Evolutionary conservation across 305 asterid species (phyloP).

Genomic region (Solanum hybrid): DNA sequence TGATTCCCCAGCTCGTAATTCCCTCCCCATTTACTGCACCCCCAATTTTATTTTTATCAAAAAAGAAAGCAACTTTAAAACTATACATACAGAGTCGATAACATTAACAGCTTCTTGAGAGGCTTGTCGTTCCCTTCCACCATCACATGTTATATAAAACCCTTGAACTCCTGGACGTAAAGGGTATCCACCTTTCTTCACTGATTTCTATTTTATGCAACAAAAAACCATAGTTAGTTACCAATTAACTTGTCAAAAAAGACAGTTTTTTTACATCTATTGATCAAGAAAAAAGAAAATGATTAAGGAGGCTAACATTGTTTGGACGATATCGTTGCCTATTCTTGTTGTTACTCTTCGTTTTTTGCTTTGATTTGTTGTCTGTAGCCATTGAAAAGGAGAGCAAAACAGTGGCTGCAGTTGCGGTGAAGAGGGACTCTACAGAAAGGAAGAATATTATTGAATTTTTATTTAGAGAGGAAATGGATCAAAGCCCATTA

Average conservation of each 20-base stretch:
- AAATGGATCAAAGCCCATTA: background rate
- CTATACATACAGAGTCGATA: slow-evolving; percentile 63
- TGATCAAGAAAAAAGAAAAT: background rate
- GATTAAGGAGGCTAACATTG: slow-evolving; percentile 26
- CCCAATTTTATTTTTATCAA: background rate
- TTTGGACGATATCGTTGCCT: slow-evolving; percentile 67
- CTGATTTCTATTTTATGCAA: slow-evolving; percentile 44
- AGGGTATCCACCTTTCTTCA: slow-evolving; percentile 75
- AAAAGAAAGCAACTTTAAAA: background rate
- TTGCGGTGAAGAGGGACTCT: background rate
- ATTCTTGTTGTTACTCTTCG: slow-evolving; percentile 34
- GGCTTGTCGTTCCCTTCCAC: slow-evolving; percentile 84
- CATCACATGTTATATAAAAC: slow-evolving; percentile 94
- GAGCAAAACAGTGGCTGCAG: background rate
- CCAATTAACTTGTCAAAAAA: background rate
- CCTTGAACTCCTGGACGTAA: slow-evolving; percentile 86
- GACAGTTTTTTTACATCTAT: background rate
- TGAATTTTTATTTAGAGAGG: background rate
- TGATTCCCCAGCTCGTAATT: background rate
- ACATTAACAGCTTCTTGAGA: slow-evolving; percentile 78
- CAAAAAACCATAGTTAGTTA: background rate
- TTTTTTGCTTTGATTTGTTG: slow-evolving; percentile 45
- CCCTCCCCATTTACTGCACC: background rate
- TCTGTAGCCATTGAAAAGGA: slow-evolving; percentile 6
- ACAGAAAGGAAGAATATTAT: background rate